phyloP scores from a whole-genome alignment of 2,329 filamentous ascomycete species.

The Orbilia quercus region DNA sequence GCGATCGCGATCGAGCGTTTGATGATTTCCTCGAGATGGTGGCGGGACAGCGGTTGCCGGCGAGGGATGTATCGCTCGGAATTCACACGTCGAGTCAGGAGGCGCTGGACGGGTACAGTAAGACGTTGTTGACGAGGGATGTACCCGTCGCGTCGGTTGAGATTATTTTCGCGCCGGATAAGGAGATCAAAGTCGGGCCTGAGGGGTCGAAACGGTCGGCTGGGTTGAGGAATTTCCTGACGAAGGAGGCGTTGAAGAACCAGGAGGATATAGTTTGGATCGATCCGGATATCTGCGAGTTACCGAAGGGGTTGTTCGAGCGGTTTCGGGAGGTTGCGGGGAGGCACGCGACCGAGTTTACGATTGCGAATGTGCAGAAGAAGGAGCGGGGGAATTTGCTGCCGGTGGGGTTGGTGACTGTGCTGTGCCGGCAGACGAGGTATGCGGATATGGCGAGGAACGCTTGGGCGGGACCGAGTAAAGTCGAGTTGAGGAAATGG shows the following conservation, averaged over 20 bases:
- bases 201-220: background rate
- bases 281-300: conserved; percentile 25
- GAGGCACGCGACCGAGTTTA: background rate
- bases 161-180: conserved; percentile 25
- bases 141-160: conserved; percentile 22
- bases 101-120: conserved; percentile 8
- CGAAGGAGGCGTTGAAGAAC: conserved; percentile 1
- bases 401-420: conserved; percentile 21
- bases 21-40: conserved; percentile 29
- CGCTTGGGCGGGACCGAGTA: conserved; percentile 38
- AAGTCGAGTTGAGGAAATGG: conserved; percentile 20
- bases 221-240: conserved; percentile 20
- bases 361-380: conserved; percentile 21
- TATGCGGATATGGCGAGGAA: conserved; percentile 30
- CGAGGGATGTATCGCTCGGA: conserved; percentile 19
- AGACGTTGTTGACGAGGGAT: conserved; percentile 15
- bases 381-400: background rate
- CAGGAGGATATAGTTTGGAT: conserved; percentile 27
- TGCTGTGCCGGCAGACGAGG: conserved; percentile 23
- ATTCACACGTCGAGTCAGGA: conserved; percentile 12
- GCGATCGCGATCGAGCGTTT: conserved; percentile 12
- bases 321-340: conserved; percentile 20
- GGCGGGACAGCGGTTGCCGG: conserved; percentile 10
- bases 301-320: conserved; percentile 19
- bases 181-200: conserved; percentile 15